Conservation (phyloP, 2,329 filamentous ascomycete species). For the Albophoma yamanashiensis region DNA sequence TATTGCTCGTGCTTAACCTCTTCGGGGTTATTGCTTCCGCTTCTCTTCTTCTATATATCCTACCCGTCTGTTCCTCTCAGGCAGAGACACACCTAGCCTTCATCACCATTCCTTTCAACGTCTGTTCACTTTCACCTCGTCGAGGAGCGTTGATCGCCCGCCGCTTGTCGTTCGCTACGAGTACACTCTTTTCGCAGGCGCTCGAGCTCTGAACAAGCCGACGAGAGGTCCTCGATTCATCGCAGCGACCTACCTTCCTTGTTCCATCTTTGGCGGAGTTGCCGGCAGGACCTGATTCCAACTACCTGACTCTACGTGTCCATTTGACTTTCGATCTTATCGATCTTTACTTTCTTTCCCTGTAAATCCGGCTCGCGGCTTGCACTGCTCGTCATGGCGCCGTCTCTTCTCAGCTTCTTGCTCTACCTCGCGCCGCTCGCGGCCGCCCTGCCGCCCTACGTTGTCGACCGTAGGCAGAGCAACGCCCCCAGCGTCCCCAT, state of each 20-base stretch:
- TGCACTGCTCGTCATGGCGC: not conserved
- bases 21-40: not conserved
- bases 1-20: not conserved
- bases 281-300: not conserved
- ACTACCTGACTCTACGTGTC: not conserved
- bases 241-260: not conserved
- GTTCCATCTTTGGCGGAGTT: not conserved
- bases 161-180: not conserved
- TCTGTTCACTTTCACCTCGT: not conserved
- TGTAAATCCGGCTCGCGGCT: not conserved
- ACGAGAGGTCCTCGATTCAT: not conserved
- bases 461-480: conserved; percentile 4
- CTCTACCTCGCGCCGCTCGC: conserved; percentile 15
- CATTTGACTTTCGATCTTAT: not conserved
- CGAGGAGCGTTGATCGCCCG: not conserved
- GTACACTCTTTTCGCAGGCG: not conserved
- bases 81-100: not conserved
- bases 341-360: not conserved
- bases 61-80: not conserved
- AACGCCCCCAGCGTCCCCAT: conserved; percentile 26
- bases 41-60: not conserved
- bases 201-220: not conserved
- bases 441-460: conserved; percentile 13
- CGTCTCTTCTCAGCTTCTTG: conserved; percentile 12
- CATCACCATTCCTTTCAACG: not conserved